Base-by-base conservation (phyloP, 2,329 filamentous ascomycete species). In the Aspergillus piperis region DNA sequence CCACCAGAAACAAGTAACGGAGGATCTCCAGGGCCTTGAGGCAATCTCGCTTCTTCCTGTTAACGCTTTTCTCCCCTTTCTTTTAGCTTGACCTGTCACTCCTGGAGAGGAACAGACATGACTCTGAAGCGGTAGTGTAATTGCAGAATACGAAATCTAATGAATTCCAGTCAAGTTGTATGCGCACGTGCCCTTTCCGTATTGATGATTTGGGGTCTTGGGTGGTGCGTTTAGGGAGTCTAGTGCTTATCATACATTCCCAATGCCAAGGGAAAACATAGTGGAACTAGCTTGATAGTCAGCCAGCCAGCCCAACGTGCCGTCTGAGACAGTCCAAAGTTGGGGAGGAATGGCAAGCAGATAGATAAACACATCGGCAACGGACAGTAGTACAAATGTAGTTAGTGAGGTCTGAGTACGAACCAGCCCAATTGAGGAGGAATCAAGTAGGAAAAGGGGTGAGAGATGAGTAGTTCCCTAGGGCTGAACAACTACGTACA, bases 1-100 rank as follows among this genome's bases (percentile, higher is more conserved):
- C 90, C 5, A 86, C 79, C 77, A 86, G 82, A 54, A 94, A 93
- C 73, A 66, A 65, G 53, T 70, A 71, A 62, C 25, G 11, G 32
- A 3, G 23, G 54, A 19, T 21, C 25, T 11, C 27, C 5, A n/a
- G 49, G 17, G 27, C 27, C 10, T 11, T 11, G 44, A 15, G 44
- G 11, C 23, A 13, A 5, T 10, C 21, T 30, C 21, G 21, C 44
- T 17, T 50, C 47, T 30, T 2, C 25, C n/a, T n/a, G 15, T 17
- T 17, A 25, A 17, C 3, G 8, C 17, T 0, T 42, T 42, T 42
- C 8, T 42, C 10, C 23, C 44, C 25, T 49, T 17, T 8, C 21
- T 3, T n/a, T 30, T 27, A 21, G 7, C 15, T 50, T 50, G n/a
- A 11, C 25, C 25, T 50, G 47, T 30, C 15, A 50, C 47, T 50